Evolutionary conservation across 371 early-diverging fungal genomes (phyloP).

Genomic region (Lichtheimia ramosa): DNA sequence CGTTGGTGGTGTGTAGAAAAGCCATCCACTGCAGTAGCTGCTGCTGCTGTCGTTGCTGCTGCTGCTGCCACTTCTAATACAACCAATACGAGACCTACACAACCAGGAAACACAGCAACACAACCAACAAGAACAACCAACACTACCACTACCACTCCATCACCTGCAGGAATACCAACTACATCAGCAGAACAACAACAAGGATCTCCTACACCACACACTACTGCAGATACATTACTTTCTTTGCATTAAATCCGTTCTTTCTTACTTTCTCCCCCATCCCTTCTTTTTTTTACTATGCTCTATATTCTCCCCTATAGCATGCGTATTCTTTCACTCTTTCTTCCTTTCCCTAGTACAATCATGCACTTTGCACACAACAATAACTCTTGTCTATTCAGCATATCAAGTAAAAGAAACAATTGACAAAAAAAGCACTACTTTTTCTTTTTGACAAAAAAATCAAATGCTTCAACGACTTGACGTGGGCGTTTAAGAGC

Average conservation of each 20-base stretch:
- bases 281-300: slow-evolving; percentile 1
- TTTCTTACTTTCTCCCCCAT: neutral
- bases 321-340: neutral
- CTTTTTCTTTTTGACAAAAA: slow-evolving; percentile 7
- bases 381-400: neutral
- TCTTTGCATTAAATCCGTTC: neutral
- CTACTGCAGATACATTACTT: neutral
- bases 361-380: neutral
- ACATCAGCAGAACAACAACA: slow-evolving; percentile 9
- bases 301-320: neutral
- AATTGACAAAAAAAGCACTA: neutral
- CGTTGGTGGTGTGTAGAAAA: slow-evolving; percentile 80
- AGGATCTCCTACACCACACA: neutral
- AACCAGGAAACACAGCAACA: neutral
- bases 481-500: slow-evolving; percentile 6
- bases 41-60: neutral
- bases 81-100: neutral
- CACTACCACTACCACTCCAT: neutral
- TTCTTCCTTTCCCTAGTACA: neutral
- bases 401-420: neutral
- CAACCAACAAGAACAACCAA: neutral
- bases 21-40: slow-evolving; percentile 1
- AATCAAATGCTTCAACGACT: slow-evolving; percentile 5
- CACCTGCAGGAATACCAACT: neutral
- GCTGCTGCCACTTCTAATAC: neutral